These are phyloP conservation scores for Cubamyces sp. DNA, from an alignment of 768 basidiomycete genomes.

Conservation along the genomic window DNA sequence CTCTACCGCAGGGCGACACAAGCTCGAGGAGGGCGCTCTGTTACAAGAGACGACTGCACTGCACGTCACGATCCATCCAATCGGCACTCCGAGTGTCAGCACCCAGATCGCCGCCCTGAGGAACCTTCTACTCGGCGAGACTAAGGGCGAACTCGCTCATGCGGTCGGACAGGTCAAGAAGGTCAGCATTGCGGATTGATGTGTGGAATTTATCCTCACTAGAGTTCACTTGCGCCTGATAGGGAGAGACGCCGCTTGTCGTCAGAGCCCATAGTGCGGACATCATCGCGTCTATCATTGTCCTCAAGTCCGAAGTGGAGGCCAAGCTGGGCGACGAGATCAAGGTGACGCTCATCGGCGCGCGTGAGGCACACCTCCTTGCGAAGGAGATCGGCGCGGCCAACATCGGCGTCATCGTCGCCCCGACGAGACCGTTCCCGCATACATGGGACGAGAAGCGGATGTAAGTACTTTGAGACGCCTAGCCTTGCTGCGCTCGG, in stretches of 20 bases:
- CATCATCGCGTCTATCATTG: constrained; percentile 65
- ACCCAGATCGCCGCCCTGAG: constrained; percentile 70
- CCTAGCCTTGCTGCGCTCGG: not conserved
- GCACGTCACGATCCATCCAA: constrained; percentile 62
- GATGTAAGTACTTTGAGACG: constrained; percentile 46
- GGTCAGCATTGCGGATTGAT: constrained; percentile 37
- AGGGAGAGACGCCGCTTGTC: constrained; percentile 65
- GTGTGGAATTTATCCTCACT: not conserved
- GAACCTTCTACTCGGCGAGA: constrained; percentile 47
- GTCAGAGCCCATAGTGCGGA: constrained; percentile 68
- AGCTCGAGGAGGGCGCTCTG: constrained; percentile 65
- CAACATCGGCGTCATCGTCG: constrained; percentile 70
- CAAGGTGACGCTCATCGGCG: constrained; percentile 57
- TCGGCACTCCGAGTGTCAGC: constrained; percentile 54
- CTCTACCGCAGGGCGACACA: constrained; percentile 58
- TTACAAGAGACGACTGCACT: constrained; percentile 66
- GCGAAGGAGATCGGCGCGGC: constrained; percentile 73
- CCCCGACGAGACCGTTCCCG: constrained; percentile 74
- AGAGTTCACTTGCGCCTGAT: not conserved
- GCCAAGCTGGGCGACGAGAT: constrained; percentile 43
- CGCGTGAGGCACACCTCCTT: constrained; percentile 69
- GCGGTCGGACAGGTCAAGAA: constrained; percentile 49
- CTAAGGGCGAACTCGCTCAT: constrained; percentile 44
- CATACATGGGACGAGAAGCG: constrained; percentile 65
- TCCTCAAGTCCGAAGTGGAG: constrained; percentile 67